A percentile compares a stretch with the other conserved stretches of the same genome.
Evolutionary conservation across 1,139 yeast genomes (phyloP).

Genomic region (Yamadazyma triangularis): DNA sequence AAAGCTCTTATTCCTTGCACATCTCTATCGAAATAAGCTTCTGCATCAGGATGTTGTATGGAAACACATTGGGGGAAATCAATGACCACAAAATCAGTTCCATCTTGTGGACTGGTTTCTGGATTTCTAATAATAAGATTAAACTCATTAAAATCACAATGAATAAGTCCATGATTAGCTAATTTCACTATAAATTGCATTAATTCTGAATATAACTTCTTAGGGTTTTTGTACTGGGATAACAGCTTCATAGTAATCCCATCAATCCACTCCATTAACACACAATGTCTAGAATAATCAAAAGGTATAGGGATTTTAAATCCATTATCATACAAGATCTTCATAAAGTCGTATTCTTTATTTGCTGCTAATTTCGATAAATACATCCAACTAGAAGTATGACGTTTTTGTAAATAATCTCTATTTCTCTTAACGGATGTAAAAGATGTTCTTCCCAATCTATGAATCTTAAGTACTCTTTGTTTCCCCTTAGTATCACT

Average conservation of each 20-base stretch:
- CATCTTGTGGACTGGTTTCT: slow-evolving; percentile 47
- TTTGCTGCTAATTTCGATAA: slow-evolving; percentile 86
- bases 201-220: slow-evolving; percentile 71
- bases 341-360: slow-evolving; percentile 88
- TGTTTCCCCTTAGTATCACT: slow-evolving; percentile 62
- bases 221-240: slow-evolving; percentile 61
- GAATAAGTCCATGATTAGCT: slow-evolving; percentile 87
- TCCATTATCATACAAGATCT: slow-evolving; percentile 64
- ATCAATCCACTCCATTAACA: slow-evolving; percentile 84
- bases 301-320: slow-evolving; percentile 85
- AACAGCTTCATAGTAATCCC: slow-evolving; percentile 90
- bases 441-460: slow-evolving; percentile 92
- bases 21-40: slow-evolving; percentile 83
- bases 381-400: slow-evolving; percentile 84
- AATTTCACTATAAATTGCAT: slow-evolving; percentile 83
- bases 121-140: slow-evolving; percentile 80
- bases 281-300: slow-evolving; percentile 88
- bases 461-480: slow-evolving; percentile 80
- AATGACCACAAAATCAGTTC: slow-evolving; percentile 74
- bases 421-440: slow-evolving; percentile 89
- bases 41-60: slow-evolving; percentile 85
- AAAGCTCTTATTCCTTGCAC: slow-evolving; percentile 84
- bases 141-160: slow-evolving; percentile 96
- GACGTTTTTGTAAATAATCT: slow-evolving; percentile 75
- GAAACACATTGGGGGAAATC: slow-evolving; percentile 99